Percentiles rank a stretch among this genome's conserved stretches.
Conservation (phyloP, 2,329 filamentous ascomycete species). For the Kalaharituber pfeilii region DNA sequence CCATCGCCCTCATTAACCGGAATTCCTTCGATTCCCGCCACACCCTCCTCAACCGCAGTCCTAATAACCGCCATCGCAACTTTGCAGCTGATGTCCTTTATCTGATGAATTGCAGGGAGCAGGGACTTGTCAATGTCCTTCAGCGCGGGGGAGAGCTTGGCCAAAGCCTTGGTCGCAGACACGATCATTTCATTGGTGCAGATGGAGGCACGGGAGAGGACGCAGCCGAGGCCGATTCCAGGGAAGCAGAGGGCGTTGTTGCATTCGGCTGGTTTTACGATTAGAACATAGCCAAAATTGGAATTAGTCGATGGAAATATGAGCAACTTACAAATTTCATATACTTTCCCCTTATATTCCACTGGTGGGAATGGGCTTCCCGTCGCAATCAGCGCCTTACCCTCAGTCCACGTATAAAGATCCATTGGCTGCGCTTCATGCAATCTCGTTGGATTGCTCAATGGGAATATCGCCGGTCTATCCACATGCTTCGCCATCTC, state of each 20-base stretch:
- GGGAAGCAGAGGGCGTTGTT: conserved; percentile 80
- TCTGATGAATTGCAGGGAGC: conserved; percentile 57
- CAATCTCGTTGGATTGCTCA: conserved; percentile 69
- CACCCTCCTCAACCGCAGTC: conserved; percentile 49
- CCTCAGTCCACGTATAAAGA: conserved; percentile 59
- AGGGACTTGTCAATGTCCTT: conserved; percentile 47
- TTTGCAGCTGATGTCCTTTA: conserved; percentile 56
- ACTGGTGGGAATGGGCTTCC: conserved; percentile 69
- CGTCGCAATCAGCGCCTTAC: conserved; percentile 62
- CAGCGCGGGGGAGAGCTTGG: conserved; percentile 52
- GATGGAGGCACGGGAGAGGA: conserved; percentile 49
- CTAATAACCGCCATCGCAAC: conserved; percentile 62
- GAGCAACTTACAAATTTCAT: conserved; percentile 34
- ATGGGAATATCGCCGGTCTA: conserved; percentile 59
- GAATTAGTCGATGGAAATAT: not conserved
- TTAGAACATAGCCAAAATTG: no score
- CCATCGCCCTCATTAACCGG: conserved; percentile 35
- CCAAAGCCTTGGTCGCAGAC: conserved; percentile 56
- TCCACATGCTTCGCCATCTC: conserved; percentile 60
- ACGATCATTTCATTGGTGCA: conserved; percentile 68
- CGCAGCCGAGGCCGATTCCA: conserved; percentile 62
- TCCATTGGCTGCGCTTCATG: conserved; percentile 77
- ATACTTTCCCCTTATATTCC: conserved; percentile 37
- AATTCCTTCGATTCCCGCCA: conserved; percentile 48
- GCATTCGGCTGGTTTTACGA: conserved; percentile 50